Evolutionary conservation across 2,329 filamentous ascomycete species (phyloP), one percentile per base, ranked within the genome.

Genomic region (Arachnopeziza araneosa): DNA sequence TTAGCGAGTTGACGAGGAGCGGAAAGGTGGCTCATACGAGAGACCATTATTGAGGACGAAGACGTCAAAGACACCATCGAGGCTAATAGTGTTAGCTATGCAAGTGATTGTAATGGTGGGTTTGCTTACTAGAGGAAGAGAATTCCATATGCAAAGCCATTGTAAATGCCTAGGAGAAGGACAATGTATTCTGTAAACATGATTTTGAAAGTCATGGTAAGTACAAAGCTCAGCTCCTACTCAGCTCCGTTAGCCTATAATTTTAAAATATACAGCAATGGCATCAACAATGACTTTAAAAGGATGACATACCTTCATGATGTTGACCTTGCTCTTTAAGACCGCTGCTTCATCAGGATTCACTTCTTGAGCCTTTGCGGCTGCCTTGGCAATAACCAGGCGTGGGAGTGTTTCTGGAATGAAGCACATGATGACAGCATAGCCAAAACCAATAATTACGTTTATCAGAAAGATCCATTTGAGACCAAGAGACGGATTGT

Each of bases 171-270:
- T 17, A 76, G 62, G 58, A 72, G 71, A 14, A 73, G 66, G n/a
- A 78, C 72, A 55, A 77, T 76, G 0, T 75, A 75, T 57, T 77
- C 75, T 0, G 74, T 76, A 30, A 75, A 67, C 72, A 78, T 76
- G 62, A 77, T 77, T 44, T 66, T 67, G 62, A 77, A 72, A 1
- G 75, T 75, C 75, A 77, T 77, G 2, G 75, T 76, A 4, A 72
- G 69, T 26, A 78, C 71, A 59, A 77, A 77, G 24, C 68, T 67
- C 24, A 77, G 69, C 63, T 78, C 75, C 52, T 72, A 9, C 9
- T 44, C 17, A 12, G 12, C 17, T n/a, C 17, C 12, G 36, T 44
- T 12, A 44, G 36, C 36, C 12, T 14, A 5, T 44, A 3, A 5
- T 44, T 44, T 14, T 44, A 6, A 3, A 4, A 44, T 44, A 44